These are phyloP conservation scores for Filobasidium uniguttulatum DNA, from an alignment of 1,284 basidiomycete species.

Conservation along the genomic window DNA sequence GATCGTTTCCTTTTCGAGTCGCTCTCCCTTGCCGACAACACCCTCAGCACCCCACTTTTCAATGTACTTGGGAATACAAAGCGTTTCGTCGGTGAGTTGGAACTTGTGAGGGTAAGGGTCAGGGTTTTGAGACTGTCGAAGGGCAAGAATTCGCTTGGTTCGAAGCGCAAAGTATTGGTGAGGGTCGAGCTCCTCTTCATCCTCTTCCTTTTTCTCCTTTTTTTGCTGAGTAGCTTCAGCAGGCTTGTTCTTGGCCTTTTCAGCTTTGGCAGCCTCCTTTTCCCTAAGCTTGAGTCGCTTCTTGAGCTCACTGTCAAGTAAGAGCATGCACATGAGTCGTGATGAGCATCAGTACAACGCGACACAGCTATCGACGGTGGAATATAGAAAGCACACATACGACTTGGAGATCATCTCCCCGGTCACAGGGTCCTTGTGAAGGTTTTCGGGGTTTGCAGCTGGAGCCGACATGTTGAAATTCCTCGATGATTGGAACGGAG, in stretches of 20 bases:
- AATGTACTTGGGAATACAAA: conserved; percentile 66
- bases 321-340: no score
- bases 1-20: conserved; percentile 14
- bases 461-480: conserved; percentile 33
- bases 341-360: neutral
- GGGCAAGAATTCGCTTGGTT: conserved; percentile 69
- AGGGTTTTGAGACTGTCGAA: conserved; percentile 70
- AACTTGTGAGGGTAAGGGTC: conserved; percentile 99
- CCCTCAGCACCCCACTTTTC: conserved; percentile 59
- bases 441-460: conserved; percentile 23
- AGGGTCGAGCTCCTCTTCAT: conserved; percentile 65
- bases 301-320: conserved; percentile 70
- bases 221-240: conserved; percentile 18
- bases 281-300: conserved; percentile 71
- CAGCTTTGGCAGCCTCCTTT: conserved; percentile 71
- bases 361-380: conserved; percentile 19
- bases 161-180: conserved; percentile 96
- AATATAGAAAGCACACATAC: conserved; percentile 43
- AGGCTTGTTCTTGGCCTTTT: conserved; percentile 45
- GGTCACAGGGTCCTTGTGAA: conserved; percentile 60
- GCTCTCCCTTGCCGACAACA: conserved; percentile 42
- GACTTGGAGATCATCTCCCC: conserved; percentile 91
- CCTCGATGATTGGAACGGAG: no score
- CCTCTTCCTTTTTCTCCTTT: conserved; percentile 31
- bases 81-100: conserved; percentile 67